Base-by-base conservation (phyloP, 768 basidiomycete species). In the Boletus tomentosulus region DNA sequence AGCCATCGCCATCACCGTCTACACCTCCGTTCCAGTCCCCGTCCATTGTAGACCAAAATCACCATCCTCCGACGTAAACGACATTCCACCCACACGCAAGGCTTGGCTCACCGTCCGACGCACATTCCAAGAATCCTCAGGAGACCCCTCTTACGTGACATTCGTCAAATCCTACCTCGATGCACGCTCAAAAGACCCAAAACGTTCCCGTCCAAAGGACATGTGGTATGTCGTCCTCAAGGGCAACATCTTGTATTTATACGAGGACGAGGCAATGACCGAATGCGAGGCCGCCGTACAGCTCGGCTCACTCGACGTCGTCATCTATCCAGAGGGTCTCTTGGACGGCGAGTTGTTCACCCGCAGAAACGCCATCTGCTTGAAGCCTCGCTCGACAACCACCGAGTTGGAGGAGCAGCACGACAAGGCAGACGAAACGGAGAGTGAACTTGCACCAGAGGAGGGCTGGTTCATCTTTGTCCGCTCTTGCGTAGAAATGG, bases 251-350 rank as follows among this genome's bases (percentile, higher is more conserved):
- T 73, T 98, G 30, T 98, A 92, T 71, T 75, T 98, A 22, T 98
- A 97, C 72, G 93, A 96, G 70, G 90, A 95, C 70, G 93, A 97
- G 72, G 78, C 76, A 15, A 90, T 91, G 85, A 80, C 81, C 50
- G 95, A 98, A 60, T 94, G 92, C 71, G 87, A 87, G 65, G 92
- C 87, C 4, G 95, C 86, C n/a, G 79, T 98, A 42, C 89, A 96
- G 66, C 74, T 98, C 51, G 78, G 87, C 50, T 77, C 84, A 15
- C 88, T 93, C 67, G 81, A 87, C 48, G 87, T 95, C 44, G 71
- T 78, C 30, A 74, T 98, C 45, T 91, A 78, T 64, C 88, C 89
- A 22, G 85, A 87, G 60, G 84, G 81, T 6, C 74, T 88, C 30
- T 72, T 79, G 55, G 93, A 97, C 59, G 96, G 88, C 46, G 95